Base-by-base conservation (phyloP, 192 early-diverging fungal species). In the Backusella westeae region DNA sequence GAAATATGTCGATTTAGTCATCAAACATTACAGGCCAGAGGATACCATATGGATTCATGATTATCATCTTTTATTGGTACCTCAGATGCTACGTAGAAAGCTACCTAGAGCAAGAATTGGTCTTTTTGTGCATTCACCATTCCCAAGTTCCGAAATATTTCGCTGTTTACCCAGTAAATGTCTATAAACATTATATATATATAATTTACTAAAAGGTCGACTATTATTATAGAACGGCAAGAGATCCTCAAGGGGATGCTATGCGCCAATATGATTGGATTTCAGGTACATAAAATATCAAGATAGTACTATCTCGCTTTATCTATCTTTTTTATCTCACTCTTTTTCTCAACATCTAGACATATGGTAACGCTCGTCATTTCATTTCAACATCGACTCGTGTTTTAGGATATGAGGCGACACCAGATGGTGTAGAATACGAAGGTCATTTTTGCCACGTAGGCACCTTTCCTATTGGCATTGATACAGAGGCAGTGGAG, bases 91-190 rank as follows among this genome's bases (percentile, higher is more conserved):
- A 23, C 89, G 97, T 65, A 80, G 90, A 78, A 88, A 85, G 49
- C 79, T 98, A 41, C 97, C 97, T 0, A 77, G 88, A 35, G 96
- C 97, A 23, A 89, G 88, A 34, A 95, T 98, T 74, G 96, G 96
- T 17, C 94, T 99, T 80, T 99, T 98, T 81, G 87, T 99, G 68
- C 97, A 99, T 82, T 94, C 97, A 14, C 96, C 97, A 2, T 98
- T 98, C 76, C 97, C 97, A 26, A 94, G 92, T 78, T 96, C 94
- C 4, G 97, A 99, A 77, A 95, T 99, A 41, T 96, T 98, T 87
- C 87, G 97, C 46, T 97, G 96, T 84, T 82, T 99, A 39, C 96
- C 89, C 15, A 84, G 89, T 86, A 96, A 97, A 42, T n/a, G 8
- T 80, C 94, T 98, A 96, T 79, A 95, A 94, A 36, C 91, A 90